Evolutionary conservation across 2,329 filamentous ascomycete genomes (phyloP), one percentile per base, ranked within the genome.

Genomic region (Talaromyces sp.): DNA sequence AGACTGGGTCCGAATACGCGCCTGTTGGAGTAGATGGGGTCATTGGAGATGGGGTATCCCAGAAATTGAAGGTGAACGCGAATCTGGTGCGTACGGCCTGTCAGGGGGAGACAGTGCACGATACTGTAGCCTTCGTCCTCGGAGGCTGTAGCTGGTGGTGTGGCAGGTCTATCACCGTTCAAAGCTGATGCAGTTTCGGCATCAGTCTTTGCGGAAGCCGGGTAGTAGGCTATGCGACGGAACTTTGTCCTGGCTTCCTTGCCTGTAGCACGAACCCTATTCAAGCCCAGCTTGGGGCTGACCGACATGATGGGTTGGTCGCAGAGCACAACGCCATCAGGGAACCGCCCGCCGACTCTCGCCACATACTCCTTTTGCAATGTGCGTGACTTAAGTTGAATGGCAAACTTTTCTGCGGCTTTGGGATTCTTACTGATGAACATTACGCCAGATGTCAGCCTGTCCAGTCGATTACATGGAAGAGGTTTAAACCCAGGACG

Each of bases 301-400:
- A 99, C 96, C 71, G 92, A 88, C 67, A 99, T 85, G 66, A 99
- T 94, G 9, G 95, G 93, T 79, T 97, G 90, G 73, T 97, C 91
- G 78, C 95, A 98, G 60, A 97, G 87, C 9, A 97, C 84, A 67
- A 97, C 92, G 60, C 91, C 93, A 67, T 95, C 92, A 0, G 95
- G 94, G 72, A 99, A 99, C 72, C 91, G 86, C 60, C 95, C 95
- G 69, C 91, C 90, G 10, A 98, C 95, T 45, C 95, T 86, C 3
- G 94, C 94, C 27, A 99, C 83, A 73, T 99, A 99, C 77, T 99
- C 95, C 76, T 99, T 99, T 71, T 92, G 88, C 43, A 99, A 91
- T 0, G 90, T 94, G 41, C 95, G 85, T 5, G 85, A 85, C 69
- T 88, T 86, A 65, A 99, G 91, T 76, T 97, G 90, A 48, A 84